Percentiles rank a stretch among this genome's conserved stretches.
These are phyloP conservation scores for Bjerkandera adusta DNA, from an alignment of 1,284 basidiomycete genomes.

Conservation along the genomic window DNA sequence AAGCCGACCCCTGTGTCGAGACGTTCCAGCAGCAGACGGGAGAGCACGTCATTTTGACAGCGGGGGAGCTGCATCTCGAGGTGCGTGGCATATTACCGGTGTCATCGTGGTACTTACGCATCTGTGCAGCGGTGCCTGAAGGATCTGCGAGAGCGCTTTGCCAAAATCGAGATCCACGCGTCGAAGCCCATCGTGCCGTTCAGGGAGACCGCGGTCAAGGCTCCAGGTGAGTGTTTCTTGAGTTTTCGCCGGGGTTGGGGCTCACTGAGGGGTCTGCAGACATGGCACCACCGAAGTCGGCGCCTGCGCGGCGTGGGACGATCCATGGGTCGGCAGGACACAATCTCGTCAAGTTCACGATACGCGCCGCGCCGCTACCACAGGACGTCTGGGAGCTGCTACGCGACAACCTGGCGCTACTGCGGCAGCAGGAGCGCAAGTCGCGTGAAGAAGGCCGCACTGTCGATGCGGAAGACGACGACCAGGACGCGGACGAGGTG, in stretches of 20 bases:
- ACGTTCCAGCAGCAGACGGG: constrained; percentile 97
- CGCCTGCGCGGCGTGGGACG: constrained; percentile 76
- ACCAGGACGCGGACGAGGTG: constrained; percentile 33
- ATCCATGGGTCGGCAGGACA: constrained; percentile 69
- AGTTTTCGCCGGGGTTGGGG: background rate
- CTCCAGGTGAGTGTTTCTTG: constrained; percentile 47
- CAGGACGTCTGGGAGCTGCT: constrained; percentile 68
- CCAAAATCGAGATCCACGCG: constrained; percentile 88
- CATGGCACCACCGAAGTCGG: constrained; percentile 85
- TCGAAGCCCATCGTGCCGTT: constrained; percentile 98
- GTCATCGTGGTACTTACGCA: constrained; percentile 1
- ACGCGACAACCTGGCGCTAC: constrained; percentile 62
- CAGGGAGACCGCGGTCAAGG: constrained; percentile 90
- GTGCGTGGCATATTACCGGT: constrained; percentile 41
- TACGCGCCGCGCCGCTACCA: constrained; percentile 85
- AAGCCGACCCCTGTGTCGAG: constrained; percentile 97
- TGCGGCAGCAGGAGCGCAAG: constrained; percentile 53
- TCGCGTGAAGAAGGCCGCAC: constrained; percentile 28
- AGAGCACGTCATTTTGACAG: constrained; percentile 96
- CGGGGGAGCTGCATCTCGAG: constrained; percentile 96
- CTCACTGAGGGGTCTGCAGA: constrained; percentile 40
- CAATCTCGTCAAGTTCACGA: constrained; percentile 77
- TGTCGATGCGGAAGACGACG: constrained; percentile 37
- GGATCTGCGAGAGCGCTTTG: constrained; percentile 94
- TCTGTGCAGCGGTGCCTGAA: constrained; percentile 82